Base-by-base conservation (phyloP, 306 rosid genomes). In the Citrullus amarus region DNA sequence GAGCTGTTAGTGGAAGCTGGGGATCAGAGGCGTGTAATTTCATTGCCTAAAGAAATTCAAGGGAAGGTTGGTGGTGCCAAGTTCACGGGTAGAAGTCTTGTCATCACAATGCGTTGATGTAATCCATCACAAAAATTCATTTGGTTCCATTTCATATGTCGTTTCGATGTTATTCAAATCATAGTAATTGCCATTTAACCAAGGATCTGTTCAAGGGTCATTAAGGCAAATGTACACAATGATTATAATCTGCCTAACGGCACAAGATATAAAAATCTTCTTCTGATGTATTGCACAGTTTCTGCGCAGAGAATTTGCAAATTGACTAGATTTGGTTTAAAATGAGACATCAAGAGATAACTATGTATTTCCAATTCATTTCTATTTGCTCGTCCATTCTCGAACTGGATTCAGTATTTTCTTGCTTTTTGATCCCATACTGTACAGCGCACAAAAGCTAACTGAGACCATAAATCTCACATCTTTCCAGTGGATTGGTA, bases 1-100 rank as follows among this genome's bases (percentile, higher is more conserved):
- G 98, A 95, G 88, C 85, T 95, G 46, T 81, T 95, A 85, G 97
- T 95, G 78, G 98, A 95, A 90, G 98, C 98, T 3, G 98, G 98
- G 9, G 98, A 95, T 82, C 97, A 95, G 84, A 91, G 97, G 71
- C 97, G 98, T 3, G 96, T 85, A 78, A 95, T 95, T 81, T 80
- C 77, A 73, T 79, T 95, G 91, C 97, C 98, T 67, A 80, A 85
- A 28, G 78, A 78, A 81, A 88, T 92, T 78, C 97, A 92, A 87
- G 98, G 97, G 75, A 92, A 92, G 86, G 97, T 95, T 81, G 97
- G 87, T 11, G 97, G 92, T 77, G 98, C 98, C 83, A 95, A 92
- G 90, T 95, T 95, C 80, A 76, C 15, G 50, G 91, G 92, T 61
- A 87, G 97, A 84, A 89, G 80, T 84, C 93, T 95, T 82, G 81